Evolutionary conservation across 2,329 filamentous ascomycete genomes (phyloP), one percentile per base, ranked within the genome.

Genomic region (Aspergillus felis): DNA sequence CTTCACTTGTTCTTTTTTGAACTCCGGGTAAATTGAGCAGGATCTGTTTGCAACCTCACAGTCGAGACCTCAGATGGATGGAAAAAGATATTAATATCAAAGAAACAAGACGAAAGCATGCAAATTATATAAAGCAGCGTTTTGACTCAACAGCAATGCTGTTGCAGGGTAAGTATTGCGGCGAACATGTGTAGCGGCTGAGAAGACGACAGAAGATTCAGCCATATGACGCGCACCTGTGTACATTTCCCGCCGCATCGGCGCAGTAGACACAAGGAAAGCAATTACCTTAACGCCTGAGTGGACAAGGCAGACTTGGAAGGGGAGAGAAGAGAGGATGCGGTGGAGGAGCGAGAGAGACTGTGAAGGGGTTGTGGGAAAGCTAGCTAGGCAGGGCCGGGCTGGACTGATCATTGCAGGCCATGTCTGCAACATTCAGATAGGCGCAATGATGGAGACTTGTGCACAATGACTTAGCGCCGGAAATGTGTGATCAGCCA

Each of bases 271-370:
- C 55, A 61, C 55, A 58, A 66, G 64, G 64, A 62, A 63, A 68
- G 57, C 62, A 57, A 44, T 63, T 57, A 57, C 59, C 61, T 63
- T 66, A 63, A 70, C 65, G 66, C 66, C 71, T 64, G 60, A 56
- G 64, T 61, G 59, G 66, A 59, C 71, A 70, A 74, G 72, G 72
- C 73, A 74, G 71, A 74, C 60, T 74, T 63, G 59, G 54, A 56
- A 61, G 58, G 54, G 55, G 56, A 57, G 53, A 60, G 56, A 55
- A 62, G 59, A 64, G 64, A 63, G 61, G 61, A 64, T 64, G 65
- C 62, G 62, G 64, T 65, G 64, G 64, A 61, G 60, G 63, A 55
- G 50, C 49, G 49, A 57, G 38, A 55, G 54, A 54, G 52, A 46
- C 47, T 50, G 56, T 50, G 53, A 57, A 57, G 50, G 54, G 60